These are phyloP conservation scores for Pythium phragmiticola DNA, from an alignment of 352 stramenopile species.

Conservation along the genomic window DNA sequence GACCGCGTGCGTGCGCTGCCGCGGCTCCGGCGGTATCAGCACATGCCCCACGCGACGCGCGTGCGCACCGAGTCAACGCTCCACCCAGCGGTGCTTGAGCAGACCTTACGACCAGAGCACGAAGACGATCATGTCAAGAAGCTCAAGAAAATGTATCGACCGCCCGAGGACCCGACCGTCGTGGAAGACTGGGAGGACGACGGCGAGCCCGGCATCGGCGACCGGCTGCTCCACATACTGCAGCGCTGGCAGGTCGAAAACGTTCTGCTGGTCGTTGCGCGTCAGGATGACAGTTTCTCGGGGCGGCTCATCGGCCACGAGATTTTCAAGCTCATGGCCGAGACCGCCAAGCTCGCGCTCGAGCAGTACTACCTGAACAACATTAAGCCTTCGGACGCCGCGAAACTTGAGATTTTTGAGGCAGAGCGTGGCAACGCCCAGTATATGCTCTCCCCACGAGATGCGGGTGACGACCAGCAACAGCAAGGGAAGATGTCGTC, in stretches of 20 bases:
- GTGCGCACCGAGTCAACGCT: conserved; percentile 23
- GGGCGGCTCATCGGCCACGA: conserved; percentile 61
- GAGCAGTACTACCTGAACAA: conserved; percentile 70
- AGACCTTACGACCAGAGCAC: conserved; percentile 2
- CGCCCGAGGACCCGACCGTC: conserved; percentile 32
- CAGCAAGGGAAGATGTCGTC: conserved; percentile 27
- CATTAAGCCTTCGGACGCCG: conserved; percentile 41
- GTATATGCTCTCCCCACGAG: conserved; percentile 16
- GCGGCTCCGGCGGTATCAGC: conserved; percentile 44
- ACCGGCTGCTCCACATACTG: conserved; percentile 78
- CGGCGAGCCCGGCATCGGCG: conserved; percentile 50
- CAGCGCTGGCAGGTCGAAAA: conserved; percentile 82
- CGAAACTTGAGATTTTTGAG: conserved; percentile 50
- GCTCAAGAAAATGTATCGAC: conserved; percentile 22
- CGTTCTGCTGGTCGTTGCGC: conserved; percentile 60
- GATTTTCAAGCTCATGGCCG: conserved; percentile 62
- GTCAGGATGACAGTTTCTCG: conserved; percentile 63
- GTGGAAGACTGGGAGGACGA: conserved; percentile 59
- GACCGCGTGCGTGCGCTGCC: conserved; percentile 30
- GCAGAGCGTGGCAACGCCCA: conserved; percentile 15
- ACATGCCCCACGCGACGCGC: conserved; percentile 49
- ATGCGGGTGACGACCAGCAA: conserved; percentile 13
- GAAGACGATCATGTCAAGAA: not conserved
- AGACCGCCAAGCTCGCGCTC: conserved; percentile 72
- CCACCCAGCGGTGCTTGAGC: conserved; percentile 19